Evolutionary conservation across 2,329 filamentous ascomycete genomes (phyloP).

Genomic region (Emericellopsis atlantica): DNA sequence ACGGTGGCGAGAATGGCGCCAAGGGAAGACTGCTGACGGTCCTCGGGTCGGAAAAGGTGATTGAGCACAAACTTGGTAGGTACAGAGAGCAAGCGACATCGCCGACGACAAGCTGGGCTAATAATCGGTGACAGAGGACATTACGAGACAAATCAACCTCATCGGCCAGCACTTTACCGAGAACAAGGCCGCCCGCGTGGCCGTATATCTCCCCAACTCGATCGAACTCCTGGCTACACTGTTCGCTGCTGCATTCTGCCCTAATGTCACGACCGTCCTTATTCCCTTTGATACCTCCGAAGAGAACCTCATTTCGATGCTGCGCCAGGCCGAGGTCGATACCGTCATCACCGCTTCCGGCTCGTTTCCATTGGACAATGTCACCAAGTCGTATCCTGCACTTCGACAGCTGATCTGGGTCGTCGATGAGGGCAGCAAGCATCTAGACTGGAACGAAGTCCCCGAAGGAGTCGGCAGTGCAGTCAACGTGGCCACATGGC

Average conservation of each 20-base stretch:
- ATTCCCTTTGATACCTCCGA: conserved; percentile 71
- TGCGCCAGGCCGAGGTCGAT: conserved; percentile 64
- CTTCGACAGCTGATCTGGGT: conserved; percentile 83
- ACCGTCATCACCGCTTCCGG: conserved; percentile 76
- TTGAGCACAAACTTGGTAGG: conserved; percentile 57
- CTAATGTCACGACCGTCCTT: conserved; percentile 66
- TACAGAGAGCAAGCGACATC: background rate
- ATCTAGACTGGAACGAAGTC: conserved; percentile 91
- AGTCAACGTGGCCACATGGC: conserved; percentile 82
- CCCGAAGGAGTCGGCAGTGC: conserved; percentile 63
- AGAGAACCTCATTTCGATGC: conserved; percentile 55
- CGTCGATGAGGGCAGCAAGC: conserved; percentile 76
- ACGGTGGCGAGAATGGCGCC: conserved; percentile 51
- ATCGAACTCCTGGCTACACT: conserved; percentile 72
- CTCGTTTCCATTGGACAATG: conserved; percentile 65
- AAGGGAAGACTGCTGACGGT: conserved; percentile 69
- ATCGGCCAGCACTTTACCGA: conserved; percentile 68
- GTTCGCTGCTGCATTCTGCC: conserved; percentile 82
- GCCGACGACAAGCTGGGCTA: background rate
- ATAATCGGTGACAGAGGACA: conserved; percentile 34
- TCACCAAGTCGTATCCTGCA: conserved; percentile 55
- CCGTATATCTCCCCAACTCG: conserved; percentile 86
- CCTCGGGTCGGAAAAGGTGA: conserved; percentile 59
- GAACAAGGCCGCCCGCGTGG: conserved; percentile 63
- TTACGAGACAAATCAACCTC: conserved; percentile 78